Evolutionary conservation across 371 early-diverging fungal species (phyloP), one percentile per base, ranked within the genome.

Genomic region (Saksenaea vasiformis): DNA sequence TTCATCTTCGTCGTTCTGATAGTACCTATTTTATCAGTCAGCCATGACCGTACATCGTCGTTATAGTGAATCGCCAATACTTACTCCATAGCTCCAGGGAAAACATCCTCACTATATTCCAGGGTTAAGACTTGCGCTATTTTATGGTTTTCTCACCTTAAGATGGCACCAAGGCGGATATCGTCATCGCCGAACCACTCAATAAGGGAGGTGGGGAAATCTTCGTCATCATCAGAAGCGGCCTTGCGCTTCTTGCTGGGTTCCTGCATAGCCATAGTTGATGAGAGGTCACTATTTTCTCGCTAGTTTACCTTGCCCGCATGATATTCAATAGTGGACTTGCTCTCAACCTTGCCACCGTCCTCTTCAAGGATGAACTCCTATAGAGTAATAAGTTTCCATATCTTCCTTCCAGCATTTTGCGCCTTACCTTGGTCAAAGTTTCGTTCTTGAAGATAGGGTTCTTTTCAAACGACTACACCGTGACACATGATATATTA

Each of bases 401-500:
- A 19, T 5, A 28, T n/a, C 60, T 60, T 41, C 2, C 28, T 35
- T 22, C 22, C 34, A 13, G 10, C 13, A 31, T 7, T 31, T 4
- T 7, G 7, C 28, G 10, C 9, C 10, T 64, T 69, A 74, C 79
- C 78, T 84, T 85, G 69, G 75, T 69, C 70, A 85, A 67, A 54
- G 75, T 77, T 61, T 83, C 80, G 65, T 85, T 85, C 66, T 80
- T 79, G 67, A 85, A 84, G 57, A 78, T 64, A 44, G 74, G 74
- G 58, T 87, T 85, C 70, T 87, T 82, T 27, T 73, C 74, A 66
- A 83, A 86, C 17, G 78, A 77, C 86, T 86, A 60, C 14, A n/a
- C 38, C n/a, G 28, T 28, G 37, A 28, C 31, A 26, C 13, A 41
- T 44, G 57, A 19, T 38, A 19, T 24, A 36, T 35, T 34, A 22